Conservation (phyloP, 176 grass and related monocot genomes). For the Lolium rigidum region DNA sequence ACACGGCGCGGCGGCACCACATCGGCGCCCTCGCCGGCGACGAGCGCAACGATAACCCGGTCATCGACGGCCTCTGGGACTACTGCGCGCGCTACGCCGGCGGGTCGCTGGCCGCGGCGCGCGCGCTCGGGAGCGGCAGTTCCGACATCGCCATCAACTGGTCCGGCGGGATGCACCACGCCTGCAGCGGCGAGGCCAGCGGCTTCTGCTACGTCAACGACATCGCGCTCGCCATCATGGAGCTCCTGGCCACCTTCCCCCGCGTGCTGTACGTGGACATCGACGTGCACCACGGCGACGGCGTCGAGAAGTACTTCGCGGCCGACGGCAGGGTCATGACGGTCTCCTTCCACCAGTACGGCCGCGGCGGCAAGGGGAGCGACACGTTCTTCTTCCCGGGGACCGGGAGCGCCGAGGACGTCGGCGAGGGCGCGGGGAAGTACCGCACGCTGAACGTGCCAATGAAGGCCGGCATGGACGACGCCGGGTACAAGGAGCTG, state of each 20-base stretch:
- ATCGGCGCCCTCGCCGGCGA: too few relatives aligned
- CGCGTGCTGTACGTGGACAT: slow-evolving; percentile 47
- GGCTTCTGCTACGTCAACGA: slow-evolving; percentile 73
- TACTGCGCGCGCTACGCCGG: slow-evolving; percentile 17
- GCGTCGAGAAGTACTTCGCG: slow-evolving; percentile 60
- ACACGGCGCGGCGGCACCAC: too few relatives aligned
- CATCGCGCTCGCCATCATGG: slow-evolving; percentile 60
- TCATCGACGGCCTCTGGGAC: too few relatives aligned
- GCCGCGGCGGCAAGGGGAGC: too few relatives aligned
- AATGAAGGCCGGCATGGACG: slow-evolving; percentile 53
- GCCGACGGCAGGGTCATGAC: too few relatives aligned
- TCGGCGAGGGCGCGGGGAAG: slow-evolving; percentile 23
- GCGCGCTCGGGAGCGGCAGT: slow-evolving; percentile 34
- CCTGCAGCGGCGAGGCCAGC: slow-evolving; percentile 42
- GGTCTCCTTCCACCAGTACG: too few relatives aligned
- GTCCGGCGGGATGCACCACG: slow-evolving; percentile 64
- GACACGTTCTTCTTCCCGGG: slow-evolving; percentile 50
- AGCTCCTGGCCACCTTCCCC: slow-evolving; percentile 46
- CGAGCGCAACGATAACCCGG: too few relatives aligned
- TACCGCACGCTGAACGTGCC: slow-evolving; percentile 62
- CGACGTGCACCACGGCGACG: slow-evolving; percentile 71
- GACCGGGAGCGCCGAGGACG: slow-evolving; percentile 24
- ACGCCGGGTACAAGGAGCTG: slow-evolving; percentile 33
- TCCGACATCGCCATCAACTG: slow-evolving; percentile 68
- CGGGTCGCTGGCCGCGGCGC: slow-evolving; percentile 45